phyloP scores from a whole-genome alignment of 768 basidiomycete genomes.

The Podaxis rugospora region DNA sequence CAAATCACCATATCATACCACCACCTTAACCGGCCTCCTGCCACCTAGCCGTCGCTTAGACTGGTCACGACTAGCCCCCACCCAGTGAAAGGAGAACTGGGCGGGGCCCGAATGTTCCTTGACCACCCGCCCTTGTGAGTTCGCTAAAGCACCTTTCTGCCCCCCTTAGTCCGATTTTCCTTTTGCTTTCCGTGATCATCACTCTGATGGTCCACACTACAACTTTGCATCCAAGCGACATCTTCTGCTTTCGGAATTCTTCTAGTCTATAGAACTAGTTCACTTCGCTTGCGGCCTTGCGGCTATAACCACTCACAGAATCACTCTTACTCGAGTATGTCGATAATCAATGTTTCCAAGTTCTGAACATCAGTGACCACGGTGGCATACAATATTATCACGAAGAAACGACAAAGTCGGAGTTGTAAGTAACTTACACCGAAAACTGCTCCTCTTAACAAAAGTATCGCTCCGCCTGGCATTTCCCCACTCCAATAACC shows the following conservation, averaged over 20 bases:
- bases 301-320: not conserved
- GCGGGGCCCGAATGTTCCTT: not conserved
- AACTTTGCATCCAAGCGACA: not conserved
- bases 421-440: not conserved
- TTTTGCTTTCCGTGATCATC: not conserved
- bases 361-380: not conserved
- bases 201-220: not conserved
- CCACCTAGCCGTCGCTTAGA: slow-evolving; percentile 3
- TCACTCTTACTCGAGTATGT: not conserved
- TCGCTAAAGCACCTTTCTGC: not conserved
- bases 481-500: not conserved
- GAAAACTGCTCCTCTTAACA: slow-evolving; percentile 9
- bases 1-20: not conserved
- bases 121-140: not conserved
- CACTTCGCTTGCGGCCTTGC: slow-evolving; percentile 1
- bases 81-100: not conserved
- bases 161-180: not conserved
- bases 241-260: not conserved
- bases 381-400: not conserved
- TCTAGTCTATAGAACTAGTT: not conserved
- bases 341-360: not conserved
- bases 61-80: not conserved
- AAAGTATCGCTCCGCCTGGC: slow-evolving; percentile 1
- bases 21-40: slow-evolving; percentile 1
- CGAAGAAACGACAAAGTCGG: not conserved